A percentile compares a stretch with the other conserved stretches of the same genome.
phyloP scores from a whole-genome alignment of 108 stramenopile genomes.

The Cyclotella kingstonii region DNA sequence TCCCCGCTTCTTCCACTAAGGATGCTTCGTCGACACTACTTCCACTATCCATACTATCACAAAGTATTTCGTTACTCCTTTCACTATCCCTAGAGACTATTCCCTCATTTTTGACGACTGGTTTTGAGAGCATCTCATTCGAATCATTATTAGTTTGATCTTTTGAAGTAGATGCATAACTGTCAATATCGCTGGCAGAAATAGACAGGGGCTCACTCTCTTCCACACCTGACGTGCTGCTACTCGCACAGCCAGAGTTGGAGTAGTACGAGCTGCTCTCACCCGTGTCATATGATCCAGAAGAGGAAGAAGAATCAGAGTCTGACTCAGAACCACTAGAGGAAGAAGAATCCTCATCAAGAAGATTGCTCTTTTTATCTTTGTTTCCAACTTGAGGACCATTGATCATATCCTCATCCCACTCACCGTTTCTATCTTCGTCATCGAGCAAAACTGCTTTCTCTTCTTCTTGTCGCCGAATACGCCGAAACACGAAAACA shows the following conservation, averaged over 20 bases:
- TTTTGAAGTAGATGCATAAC: background rate
- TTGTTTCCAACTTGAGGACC: background rate
- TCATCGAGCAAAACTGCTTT: background rate
- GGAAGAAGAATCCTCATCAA: slow-evolving; percentile 1
- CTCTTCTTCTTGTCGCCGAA: no score
- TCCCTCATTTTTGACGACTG: background rate
- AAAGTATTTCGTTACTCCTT: background rate
- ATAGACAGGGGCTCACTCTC: slow-evolving; percentile 5
- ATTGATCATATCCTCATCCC: background rate
- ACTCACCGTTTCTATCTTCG: slow-evolving; percentile 1
- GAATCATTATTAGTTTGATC: background rate
- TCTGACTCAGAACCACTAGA: background rate
- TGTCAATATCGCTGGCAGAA: slow-evolving; percentile 7
- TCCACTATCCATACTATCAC: slow-evolving; percentile 3
- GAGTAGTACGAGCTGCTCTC: slow-evolving; percentile 11
- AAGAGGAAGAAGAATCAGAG: background rate
- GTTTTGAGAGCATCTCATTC: background rate
- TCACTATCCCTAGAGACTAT: background rate
- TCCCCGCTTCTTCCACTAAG: slow-evolving; percentile 1
- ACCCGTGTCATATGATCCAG: background rate
- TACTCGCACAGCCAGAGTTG: slow-evolving; percentile 7
- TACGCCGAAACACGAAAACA: slow-evolving; percentile 16
- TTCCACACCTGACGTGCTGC: background rate
- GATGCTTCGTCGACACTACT: slow-evolving; percentile 10
- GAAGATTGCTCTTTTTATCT: background rate